Base-by-base conservation (phyloP, 768 basidiomycete species). In the Trametes elegans region DNA sequence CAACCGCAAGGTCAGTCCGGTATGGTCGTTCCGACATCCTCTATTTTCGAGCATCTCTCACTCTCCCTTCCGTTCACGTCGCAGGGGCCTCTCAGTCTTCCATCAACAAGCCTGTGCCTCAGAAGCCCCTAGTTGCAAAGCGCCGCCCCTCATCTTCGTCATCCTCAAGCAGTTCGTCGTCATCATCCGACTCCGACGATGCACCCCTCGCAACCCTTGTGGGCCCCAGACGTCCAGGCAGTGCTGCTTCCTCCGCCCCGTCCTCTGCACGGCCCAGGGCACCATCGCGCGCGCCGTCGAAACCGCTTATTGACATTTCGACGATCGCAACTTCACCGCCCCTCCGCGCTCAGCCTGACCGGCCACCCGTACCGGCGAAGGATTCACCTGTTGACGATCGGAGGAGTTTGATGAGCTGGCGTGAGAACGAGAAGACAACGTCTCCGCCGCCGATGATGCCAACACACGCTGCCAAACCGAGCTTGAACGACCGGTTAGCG, bases 171-270 rank as follows among this genome's bases (percentile, higher is more conserved):
- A 63, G 62, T 18, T 64, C 62, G 7, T 66, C 69, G 13, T 68
- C 68, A 74, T 29, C 79, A 77, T 53, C 51, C 23, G 82, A 81
- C 48, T 75, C 76, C n/a, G 72, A 87, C 54, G 75, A 84, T 60
- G 79, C 82, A 2, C 89, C 88, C 11, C 75, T 92, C 31, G 83
- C 85, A 0, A 75, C 72, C 1, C 73, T 89, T 31, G 71, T 87
- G 7, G 74, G 75, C 0, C 87, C 88, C 10, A 78, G 74, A 43
- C 77, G 89, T 31, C 87, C 88, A 14, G 87, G 85, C 16, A 87
- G 84, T 59, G 76, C 85, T 2, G 66, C 72, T 10, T 78, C 78
- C 23, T 65, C 65, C 9, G 58, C 59, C 5, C 69, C 72, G 28
- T 19, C 70, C 27, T 21, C 70, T 68, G 31, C 53, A 39, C 44